A percentile compares a stretch with the other conserved stretches of the same genome.
phyloP scores from a whole-genome alignment of 805 yeast genomes.

The Schwanniomyces pseudopolymorphus region DNA sequence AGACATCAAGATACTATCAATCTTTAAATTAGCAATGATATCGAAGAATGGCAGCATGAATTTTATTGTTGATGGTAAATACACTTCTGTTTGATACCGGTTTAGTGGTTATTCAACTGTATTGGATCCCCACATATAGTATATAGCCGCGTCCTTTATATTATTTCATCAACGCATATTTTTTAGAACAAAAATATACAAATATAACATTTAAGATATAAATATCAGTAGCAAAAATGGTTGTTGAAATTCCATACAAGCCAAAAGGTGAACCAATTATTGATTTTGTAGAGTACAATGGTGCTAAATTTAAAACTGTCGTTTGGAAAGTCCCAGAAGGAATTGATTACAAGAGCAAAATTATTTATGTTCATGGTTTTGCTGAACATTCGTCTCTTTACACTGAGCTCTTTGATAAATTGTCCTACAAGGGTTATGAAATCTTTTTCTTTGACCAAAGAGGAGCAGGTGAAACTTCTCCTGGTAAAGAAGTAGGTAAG shows the following conservation, averaged over 20 bases:
- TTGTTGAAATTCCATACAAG: slow-evolving; percentile 31
- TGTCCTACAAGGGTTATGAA: slow-evolving; percentile 58
- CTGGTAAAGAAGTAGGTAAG: slow-evolving; percentile 51
- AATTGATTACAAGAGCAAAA: slow-evolving; percentile 46
- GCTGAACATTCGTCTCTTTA: slow-evolving; percentile 56
- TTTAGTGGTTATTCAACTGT: too few species aligned
- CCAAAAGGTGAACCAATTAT: slow-evolving; percentile 29
- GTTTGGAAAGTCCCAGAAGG: slow-evolving; percentile 40
- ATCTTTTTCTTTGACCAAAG: slow-evolving; percentile 70
- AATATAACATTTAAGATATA: neutral
- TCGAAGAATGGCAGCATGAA: neutral
- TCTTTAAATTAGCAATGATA: slow-evolving; percentile 1
- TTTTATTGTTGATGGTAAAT: neutral
- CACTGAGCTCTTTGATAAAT: slow-evolving; percentile 51
- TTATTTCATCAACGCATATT: too few species aligned
- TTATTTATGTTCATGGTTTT: slow-evolving; percentile 71
- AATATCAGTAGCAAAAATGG: neutral
- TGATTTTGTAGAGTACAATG: slow-evolving; percentile 32
- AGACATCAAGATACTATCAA: neutral
- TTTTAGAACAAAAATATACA: neutral
- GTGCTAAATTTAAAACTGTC: slow-evolving; percentile 41
- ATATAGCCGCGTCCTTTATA: neutral
- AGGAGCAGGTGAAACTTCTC: slow-evolving; percentile 69
- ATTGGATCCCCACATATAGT: neutral
- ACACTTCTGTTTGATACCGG: neutral